Evolutionary conservation across 192 early-diverging fungal genomes (phyloP), one percentile per base, ranked within the genome.

Genomic region (Coemansia sp.): DNA sequence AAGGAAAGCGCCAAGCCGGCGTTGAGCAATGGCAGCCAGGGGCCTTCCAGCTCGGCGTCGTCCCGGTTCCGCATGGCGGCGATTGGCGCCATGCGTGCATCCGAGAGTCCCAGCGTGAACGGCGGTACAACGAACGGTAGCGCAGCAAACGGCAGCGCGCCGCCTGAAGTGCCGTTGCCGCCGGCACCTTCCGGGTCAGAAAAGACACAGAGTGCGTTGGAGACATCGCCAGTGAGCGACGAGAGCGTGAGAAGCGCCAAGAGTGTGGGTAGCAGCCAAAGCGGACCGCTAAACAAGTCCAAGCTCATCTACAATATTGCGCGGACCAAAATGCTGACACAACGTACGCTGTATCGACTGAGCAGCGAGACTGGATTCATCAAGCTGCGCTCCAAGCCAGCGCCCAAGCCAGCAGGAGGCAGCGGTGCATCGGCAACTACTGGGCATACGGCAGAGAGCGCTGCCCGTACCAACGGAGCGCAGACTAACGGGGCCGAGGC

Each of bases 251-350:
- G 32, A 35, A 47, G 23, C 60, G 66, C 27, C 23, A 39, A 53
- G 50, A 67, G 59, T 39, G 37, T 41, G 52, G 53, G 25, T 23
- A 37, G 52, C 22, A 48, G 19, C 15, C 58, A 45, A 4, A 41
- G 51, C 17, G 38, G 43, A 23, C 60, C 66, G 5, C 41, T 65
- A 19, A 21, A 51, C 38, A 65, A 62, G 56, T 68, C 72, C 38
- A 80, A 80, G 62, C 49, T 65, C 35, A 64, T 80, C 25, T 80
- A 80, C 66, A 69, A 80, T 51, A 80, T 80, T 56, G 77, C 77
- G 15, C 64, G 65, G 5, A 72, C 72, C 52, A 74, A 80, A 45
- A 75, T 80, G 47, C 58, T 80, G 62, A 41, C 77, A 21, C 54
- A 68, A 48, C 77, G 77, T 37, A 63, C 72, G 39, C 61, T 75